A percentile compares a stretch with the other conserved stretches of the same genome.
Evolutionary conservation across 164 flowering plant genomes (phyloP).

Genomic region (Liquidambar formosana): DNA sequence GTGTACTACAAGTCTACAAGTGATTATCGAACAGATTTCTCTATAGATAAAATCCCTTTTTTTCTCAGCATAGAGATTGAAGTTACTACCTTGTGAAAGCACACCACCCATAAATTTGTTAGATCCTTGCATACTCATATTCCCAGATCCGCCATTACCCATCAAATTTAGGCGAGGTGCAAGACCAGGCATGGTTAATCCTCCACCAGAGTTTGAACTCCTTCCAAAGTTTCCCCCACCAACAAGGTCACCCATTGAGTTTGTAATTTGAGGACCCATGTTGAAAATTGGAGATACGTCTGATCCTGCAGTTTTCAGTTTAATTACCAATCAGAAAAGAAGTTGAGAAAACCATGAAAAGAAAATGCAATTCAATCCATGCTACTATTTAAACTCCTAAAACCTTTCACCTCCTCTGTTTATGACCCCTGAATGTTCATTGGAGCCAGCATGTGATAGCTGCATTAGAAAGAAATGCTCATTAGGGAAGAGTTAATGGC

Average conservation of each 20-base stretch:
- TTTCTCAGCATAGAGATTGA: not conserved
- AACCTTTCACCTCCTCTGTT: slow-evolving; percentile 39
- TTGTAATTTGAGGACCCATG: slow-evolving; percentile 30
- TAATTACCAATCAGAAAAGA: slow-evolving; percentile 22
- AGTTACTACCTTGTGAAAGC: slow-evolving; percentile 40
- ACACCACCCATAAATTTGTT: slow-evolving; percentile 40
- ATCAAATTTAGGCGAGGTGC: slow-evolving; percentile 35
- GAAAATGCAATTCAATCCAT: not conserved
- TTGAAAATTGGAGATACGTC: slow-evolving; percentile 36
- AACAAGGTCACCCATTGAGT: slow-evolving; percentile 30
- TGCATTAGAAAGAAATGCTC: slow-evolving; percentile 17
- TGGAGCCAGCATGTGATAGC: slow-evolving; percentile 34
- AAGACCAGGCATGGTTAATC: slow-evolving; percentile 38
- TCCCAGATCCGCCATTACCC: slow-evolving; percentile 29
- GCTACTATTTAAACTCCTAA: slow-evolving; percentile 10
- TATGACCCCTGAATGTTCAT: slow-evolving; percentile 39
- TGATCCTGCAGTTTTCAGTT: slow-evolving; percentile 22
- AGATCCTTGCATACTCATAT: slow-evolving; percentile 31
- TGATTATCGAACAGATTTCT: not conserved
- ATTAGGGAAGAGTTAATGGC: not conserved
- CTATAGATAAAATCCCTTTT: not conserved
- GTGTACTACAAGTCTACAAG: too few relatives aligned
- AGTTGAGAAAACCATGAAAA: not conserved
- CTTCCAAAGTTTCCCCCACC: slow-evolving; percentile 38
- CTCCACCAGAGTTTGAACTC: slow-evolving; percentile 37